These are phyloP conservation scores for Eucalyptus sp. DNA, from an alignment of 345 rosid species.

Conservation along the genomic window DNA sequence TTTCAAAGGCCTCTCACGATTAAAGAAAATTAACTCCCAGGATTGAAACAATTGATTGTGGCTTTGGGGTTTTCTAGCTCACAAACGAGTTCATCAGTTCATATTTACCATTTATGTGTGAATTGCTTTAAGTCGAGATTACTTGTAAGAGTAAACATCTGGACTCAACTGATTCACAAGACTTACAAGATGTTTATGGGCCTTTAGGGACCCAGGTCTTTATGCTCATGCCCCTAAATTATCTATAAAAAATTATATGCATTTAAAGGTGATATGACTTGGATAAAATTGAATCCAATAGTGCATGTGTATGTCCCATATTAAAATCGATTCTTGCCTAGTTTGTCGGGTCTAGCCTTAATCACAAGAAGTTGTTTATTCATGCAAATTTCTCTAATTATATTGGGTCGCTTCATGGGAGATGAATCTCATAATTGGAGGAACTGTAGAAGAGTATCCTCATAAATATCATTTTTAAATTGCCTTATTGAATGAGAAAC, in stretches of 20 bases:
- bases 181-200: not conserved
- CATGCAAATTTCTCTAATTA: no score
- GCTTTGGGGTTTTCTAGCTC: not conserved
- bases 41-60: not conserved
- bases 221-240: not conserved
- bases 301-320: not conserved
- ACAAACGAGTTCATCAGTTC: not conserved
- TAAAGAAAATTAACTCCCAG: not conserved
- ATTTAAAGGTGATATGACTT: not conserved
- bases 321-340: no score
- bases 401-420: not conserved
- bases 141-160: no score
- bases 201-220: not conserved
- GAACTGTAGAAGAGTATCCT: not conserved
- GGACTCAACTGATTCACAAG: not conserved
- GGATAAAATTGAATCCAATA: not conserved
- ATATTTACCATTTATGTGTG: no score
- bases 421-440: not conserved
- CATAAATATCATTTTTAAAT: no score
- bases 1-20: not conserved
- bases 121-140: no score
- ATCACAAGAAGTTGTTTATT: not conserved
- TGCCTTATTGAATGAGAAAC: not conserved
- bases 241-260: not conserved
- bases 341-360: not conserved